phyloP scores from a whole-genome alignment of 1,139 yeast species.

The Lodderomyces orthopsilosis region DNA sequence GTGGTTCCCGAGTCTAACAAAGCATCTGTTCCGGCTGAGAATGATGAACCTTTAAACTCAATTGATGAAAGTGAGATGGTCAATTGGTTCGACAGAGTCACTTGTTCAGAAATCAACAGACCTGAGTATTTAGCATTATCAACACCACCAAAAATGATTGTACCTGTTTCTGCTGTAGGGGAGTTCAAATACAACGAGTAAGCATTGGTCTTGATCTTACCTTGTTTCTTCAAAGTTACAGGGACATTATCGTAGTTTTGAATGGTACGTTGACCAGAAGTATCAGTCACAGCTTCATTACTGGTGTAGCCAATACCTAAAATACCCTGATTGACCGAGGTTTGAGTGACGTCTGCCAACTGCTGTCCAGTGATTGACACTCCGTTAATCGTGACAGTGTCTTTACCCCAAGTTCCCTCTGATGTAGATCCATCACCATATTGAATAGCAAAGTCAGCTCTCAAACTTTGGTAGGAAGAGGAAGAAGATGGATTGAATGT shows the following conservation, averaged over 20 bases:
- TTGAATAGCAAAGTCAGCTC: slow-evolving; percentile 9
- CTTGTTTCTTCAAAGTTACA: slow-evolving; percentile 30
- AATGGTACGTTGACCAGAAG: slow-evolving; percentile 21
- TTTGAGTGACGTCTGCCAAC: slow-evolving; percentile 18
- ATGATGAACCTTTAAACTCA: neutral
- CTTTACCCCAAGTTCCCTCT: slow-evolving; percentile 55
- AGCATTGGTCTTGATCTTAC: slow-evolving; percentile 44
- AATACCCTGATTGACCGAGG: slow-evolving; percentile 16
- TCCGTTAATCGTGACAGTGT: slow-evolving; percentile 23
- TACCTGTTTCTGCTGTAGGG: slow-evolving; percentile 21
- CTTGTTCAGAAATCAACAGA: slow-evolving; percentile 13
- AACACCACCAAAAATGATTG: slow-evolving; percentile 29
- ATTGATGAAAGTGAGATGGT: slow-evolving; percentile 7
- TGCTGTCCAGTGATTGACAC: slow-evolving; percentile 12
- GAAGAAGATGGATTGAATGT: slow-evolving; percentile 8
- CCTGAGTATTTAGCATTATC: slow-evolving; percentile 28
- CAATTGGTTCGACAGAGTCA: slow-evolving; percentile 5
- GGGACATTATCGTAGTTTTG: slow-evolving; percentile 33
- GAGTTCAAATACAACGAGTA: slow-evolving; percentile 34
- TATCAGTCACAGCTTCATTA: slow-evolving; percentile 13
- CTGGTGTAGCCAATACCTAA: slow-evolving; percentile 22
- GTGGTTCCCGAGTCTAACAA: slow-evolving; percentile 30
- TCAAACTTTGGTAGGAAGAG: slow-evolving; percentile 8
- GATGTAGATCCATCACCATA: slow-evolving; percentile 23
- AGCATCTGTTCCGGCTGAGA: neutral